Conservation (phyloP, 257 asterid genomes). For the Ophiorrhiza pumila region DNA sequence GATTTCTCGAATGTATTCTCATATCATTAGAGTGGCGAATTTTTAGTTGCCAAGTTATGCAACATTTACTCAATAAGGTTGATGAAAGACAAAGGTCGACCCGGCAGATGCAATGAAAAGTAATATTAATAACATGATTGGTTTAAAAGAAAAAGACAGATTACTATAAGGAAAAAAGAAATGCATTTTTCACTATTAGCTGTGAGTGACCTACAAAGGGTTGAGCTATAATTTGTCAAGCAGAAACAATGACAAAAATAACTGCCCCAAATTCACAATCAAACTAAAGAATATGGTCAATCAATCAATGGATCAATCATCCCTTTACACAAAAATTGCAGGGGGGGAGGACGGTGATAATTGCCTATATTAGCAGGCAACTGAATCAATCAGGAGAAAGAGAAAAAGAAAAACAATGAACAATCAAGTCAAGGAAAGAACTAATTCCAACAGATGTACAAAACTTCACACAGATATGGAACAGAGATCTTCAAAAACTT, state of each 20-base stretch:
- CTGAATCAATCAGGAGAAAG: conserved; percentile 33
- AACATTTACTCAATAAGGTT: background rate
- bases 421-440: conserved; percentile 44
- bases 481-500: conserved; percentile 63
- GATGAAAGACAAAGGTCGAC: background rate
- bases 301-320: conserved; percentile 72
- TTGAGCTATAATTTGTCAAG: conserved; percentile 20
- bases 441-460: conserved; percentile 56
- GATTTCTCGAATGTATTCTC: too few relatives aligned
- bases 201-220: conserved; percentile 18
- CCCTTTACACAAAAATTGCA: conserved; percentile 94
- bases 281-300: conserved; percentile 52
- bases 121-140: too few relatives aligned
- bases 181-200: conserved; percentile 11
- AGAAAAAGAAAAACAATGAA: conserved; percentile 26
- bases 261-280: conserved; percentile 23
- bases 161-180: background rate
- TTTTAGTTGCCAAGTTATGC: background rate
- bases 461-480: conserved; percentile 65
- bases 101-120: background rate
- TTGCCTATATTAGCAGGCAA: conserved; percentile 57
- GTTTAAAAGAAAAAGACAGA: background rate
- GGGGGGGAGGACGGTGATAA: conserved; percentile 56
- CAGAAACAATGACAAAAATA: conserved; percentile 17
- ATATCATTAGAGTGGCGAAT: too few relatives aligned